phyloP scores from a whole-genome alignment of 1,284 basidiomycete species.

The Ceratobasidium sp. region DNA sequence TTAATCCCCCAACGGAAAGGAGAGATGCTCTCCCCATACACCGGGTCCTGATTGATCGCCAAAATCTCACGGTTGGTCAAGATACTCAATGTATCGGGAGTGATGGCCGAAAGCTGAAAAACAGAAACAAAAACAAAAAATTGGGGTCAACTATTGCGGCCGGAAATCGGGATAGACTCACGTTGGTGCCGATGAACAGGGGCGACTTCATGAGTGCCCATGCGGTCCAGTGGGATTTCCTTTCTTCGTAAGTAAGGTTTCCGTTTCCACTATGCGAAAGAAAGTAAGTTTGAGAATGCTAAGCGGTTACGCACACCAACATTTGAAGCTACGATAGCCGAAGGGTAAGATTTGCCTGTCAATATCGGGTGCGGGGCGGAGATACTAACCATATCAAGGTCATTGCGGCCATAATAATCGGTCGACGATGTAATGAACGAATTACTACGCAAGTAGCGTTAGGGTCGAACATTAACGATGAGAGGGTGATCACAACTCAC shows the following conservation, averaged over 20 bases:
- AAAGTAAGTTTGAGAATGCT: conserved; percentile 11
- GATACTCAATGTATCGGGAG: conserved; percentile 59
- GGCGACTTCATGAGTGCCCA: conserved; percentile 70
- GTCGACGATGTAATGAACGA: conserved; percentile 60
- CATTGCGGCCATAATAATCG: conserved; percentile 66
- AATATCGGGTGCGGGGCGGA: not conserved
- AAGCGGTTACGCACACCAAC: conserved; percentile 49
- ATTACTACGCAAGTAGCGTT: conserved; percentile 48
- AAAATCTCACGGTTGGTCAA: conserved; percentile 68
- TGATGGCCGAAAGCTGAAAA: conserved; percentile 61
- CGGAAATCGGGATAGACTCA: conserved; percentile 42
- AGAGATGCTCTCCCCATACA: conserved; percentile 63
- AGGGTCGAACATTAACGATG: not conserved
- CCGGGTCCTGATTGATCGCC: conserved; percentile 70
- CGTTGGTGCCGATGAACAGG: conserved; percentile 57
- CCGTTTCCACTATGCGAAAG: conserved; percentile 60
- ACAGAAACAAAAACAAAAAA: conserved; percentile 49
- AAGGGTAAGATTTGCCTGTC: conserved; percentile 26
- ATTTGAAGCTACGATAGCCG: conserved; percentile 57
- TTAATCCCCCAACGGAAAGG: conserved; percentile 72
- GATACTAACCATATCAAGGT: conserved; percentile 62
- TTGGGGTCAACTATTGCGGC: not conserved
- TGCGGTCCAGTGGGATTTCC: conserved; percentile 66
- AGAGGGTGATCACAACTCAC: conserved; percentile 46
- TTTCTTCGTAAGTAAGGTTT: conserved; percentile 61